These are phyloP conservation scores for Caryopteris hybrid DNA, from an alignment of 305 asterid species.

Conservation along the genomic window DNA sequence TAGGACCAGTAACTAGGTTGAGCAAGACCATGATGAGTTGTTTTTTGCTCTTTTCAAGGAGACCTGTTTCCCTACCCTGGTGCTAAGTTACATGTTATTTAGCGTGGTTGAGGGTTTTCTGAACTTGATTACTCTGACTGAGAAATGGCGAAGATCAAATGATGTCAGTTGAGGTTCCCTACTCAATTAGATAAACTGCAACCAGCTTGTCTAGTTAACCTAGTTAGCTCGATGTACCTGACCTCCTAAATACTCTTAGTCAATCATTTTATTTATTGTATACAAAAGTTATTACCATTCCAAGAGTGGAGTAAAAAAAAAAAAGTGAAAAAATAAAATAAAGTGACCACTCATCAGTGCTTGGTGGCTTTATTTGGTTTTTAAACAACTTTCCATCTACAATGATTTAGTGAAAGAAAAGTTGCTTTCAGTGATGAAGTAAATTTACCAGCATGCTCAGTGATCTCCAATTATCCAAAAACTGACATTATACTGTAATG, in stretches of 20 bases:
- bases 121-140: not conserved
- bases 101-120: not conserved
- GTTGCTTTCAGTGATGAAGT: not conserved
- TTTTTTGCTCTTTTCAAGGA: not conserved
- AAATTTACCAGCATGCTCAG: not conserved
- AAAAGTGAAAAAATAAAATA: not conserved
- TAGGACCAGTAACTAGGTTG: not conserved
- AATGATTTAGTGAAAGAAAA: not conserved
- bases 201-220: constrained; percentile 4
- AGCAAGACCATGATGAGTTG: no score
- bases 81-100: not conserved
- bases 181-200: not conserved
- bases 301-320: not conserved
- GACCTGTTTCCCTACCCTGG: not conserved
- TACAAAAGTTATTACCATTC: not conserved
- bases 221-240: constrained; percentile 1
- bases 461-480: constrained; percentile 3
- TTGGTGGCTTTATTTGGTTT: not conserved
- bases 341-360: not conserved
- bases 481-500: not conserved
- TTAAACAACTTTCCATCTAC: not conserved
- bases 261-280: not conserved
- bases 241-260: not conserved
- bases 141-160: not conserved
- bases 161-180: not conserved